Percentiles rank a stretch among this genome's conserved stretches.
Conservation (phyloP, 352 stramenopile genomes). For the Paralagenidium karlingii region DNA sequence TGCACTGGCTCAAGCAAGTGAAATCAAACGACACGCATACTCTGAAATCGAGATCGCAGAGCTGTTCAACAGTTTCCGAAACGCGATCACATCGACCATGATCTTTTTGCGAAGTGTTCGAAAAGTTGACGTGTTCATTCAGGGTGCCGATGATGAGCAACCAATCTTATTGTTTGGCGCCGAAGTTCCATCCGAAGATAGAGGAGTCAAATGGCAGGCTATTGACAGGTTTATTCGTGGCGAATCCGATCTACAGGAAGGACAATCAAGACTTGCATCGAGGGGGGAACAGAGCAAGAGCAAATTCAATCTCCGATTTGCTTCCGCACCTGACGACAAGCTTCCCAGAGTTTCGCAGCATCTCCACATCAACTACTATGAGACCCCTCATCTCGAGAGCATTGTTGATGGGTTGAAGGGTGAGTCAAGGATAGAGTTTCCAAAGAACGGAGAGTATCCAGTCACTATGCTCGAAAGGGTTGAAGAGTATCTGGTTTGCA, state of each 20-base stretch:
- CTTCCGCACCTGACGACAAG: conserved; percentile 19
- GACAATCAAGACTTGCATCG: no score
- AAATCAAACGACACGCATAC: conserved; percentile 72
- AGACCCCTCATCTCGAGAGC: no score
- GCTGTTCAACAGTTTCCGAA: conserved; percentile 59
- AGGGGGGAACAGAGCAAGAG: no score
- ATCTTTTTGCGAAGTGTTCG: conserved; percentile 87
- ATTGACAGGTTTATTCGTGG: conserved; percentile 50
- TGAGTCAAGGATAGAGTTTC: no score
- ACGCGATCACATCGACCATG: conserved; percentile 66
- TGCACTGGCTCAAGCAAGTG: conserved; percentile 27
- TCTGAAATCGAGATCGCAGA: conserved; percentile 44
- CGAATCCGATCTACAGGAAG: conserved; percentile 2
- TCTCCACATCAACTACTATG: conserved; percentile 42
- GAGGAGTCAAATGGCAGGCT: conserved; percentile 39
- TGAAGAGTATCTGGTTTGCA: conserved; percentile 82
- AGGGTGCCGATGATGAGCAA: conserved; percentile 21
- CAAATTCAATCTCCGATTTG: conserved; percentile 52
- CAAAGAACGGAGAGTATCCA: background rate
- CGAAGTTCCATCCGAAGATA: conserved; percentile 44
- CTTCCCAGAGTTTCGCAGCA: conserved; percentile 46
- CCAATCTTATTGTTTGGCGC: conserved; percentile 52
- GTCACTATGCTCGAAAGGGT: conserved; percentile 3
- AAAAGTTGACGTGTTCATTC: conserved; percentile 76
- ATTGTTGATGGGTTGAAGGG: no score